Percentiles rank a stretch among this genome's conserved stretches.
These are phyloP conservation scores for Penicillium lagena DNA, from an alignment of 495 filamentous ascomycete genomes.

Conservation along the genomic window DNA sequence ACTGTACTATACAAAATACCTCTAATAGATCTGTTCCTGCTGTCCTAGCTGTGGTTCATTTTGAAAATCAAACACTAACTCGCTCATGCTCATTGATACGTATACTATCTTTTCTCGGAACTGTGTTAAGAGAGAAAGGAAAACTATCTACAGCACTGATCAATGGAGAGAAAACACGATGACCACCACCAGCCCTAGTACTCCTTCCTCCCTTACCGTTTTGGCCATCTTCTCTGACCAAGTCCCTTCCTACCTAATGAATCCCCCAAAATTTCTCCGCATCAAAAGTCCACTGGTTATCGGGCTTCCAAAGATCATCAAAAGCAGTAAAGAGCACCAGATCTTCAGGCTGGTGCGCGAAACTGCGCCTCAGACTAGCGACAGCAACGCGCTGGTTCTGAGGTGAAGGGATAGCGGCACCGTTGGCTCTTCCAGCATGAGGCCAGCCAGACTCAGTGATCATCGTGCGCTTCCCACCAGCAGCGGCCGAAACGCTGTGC, in stretches of 20 bases:
- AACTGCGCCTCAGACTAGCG: constrained; percentile 49
- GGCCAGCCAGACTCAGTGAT: constrained; percentile 89
- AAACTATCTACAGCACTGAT: constrained; percentile 2
- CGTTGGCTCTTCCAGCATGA: constrained; percentile 53
- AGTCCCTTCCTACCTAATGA: background rate
- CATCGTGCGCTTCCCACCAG: constrained; percentile 49
- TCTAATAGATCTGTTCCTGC: too few species aligned
- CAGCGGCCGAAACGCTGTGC: constrained; percentile 40
- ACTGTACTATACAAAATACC: too few species aligned
- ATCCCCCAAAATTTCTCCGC: constrained; percentile 74
- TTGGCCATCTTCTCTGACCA: too few species aligned
- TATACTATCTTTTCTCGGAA: background rate
- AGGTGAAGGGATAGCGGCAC: constrained; percentile 53
- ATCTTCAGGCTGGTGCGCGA: constrained; percentile 35
- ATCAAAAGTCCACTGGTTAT: constrained; percentile 53
- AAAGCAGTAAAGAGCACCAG: constrained; percentile 68
- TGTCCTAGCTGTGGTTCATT: too few species aligned
- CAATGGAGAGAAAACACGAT: background rate
- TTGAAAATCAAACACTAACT: too few species aligned
- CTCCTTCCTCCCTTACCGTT: too few species aligned
- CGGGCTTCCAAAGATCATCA: constrained; percentile 75
- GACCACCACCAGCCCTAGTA: background rate
- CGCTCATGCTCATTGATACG: too few species aligned
- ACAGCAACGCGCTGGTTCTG: constrained; percentile 61
- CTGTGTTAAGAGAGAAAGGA: background rate